These are phyloP conservation scores for Ophiostoma sp. DNA, from an alignment of 2,329 filamentous ascomycete species.

Conservation along the genomic window DNA sequence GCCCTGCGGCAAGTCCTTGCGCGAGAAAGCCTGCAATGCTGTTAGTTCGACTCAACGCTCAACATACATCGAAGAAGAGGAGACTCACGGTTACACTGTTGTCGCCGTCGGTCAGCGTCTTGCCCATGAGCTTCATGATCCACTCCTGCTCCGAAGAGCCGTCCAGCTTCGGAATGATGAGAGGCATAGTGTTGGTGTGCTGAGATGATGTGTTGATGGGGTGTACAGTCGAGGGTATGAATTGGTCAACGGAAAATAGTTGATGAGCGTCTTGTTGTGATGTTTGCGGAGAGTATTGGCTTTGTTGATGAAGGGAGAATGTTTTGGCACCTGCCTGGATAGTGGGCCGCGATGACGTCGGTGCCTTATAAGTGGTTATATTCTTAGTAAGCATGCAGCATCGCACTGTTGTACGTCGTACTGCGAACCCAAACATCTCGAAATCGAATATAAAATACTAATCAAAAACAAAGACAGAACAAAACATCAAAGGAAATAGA, in stretches of 20 bases:
- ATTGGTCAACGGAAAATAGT: not conserved
- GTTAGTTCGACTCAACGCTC: not conserved
- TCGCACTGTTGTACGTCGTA: not conserved
- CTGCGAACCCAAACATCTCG: not conserved
- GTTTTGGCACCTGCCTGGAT: slow-evolving; percentile 2
- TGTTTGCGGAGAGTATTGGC: not conserved
- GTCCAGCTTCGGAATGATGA: slow-evolving; percentile 50
- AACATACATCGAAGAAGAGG: not conserved
- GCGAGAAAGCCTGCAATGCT: slow-evolving; percentile 51
- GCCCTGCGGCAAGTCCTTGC: slow-evolving; percentile 52
- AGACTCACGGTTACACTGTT: slow-evolving; percentile 48
- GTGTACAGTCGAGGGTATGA: too few relatives aligned
- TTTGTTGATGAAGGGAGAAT: slow-evolving; percentile 5
- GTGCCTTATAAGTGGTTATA: not conserved
- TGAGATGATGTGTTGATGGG: not conserved
- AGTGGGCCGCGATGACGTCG: slow-evolving; percentile 12
- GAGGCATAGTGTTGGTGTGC: slow-evolving; percentile 50
- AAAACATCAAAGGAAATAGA: not conserved
- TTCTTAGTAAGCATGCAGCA: slow-evolving; percentile 9
- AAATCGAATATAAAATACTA: not conserved
- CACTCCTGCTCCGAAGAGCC: slow-evolving; percentile 51
- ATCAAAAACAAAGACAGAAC: not conserved
- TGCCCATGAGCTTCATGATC: slow-evolving; percentile 58
- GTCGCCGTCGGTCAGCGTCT: slow-evolving; percentile 50
- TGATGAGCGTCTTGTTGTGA: not conserved